phyloP scores from a whole-genome alignment of 2,329 filamentous ascomycete species.

The Aspergillus quadricinctus region DNA sequence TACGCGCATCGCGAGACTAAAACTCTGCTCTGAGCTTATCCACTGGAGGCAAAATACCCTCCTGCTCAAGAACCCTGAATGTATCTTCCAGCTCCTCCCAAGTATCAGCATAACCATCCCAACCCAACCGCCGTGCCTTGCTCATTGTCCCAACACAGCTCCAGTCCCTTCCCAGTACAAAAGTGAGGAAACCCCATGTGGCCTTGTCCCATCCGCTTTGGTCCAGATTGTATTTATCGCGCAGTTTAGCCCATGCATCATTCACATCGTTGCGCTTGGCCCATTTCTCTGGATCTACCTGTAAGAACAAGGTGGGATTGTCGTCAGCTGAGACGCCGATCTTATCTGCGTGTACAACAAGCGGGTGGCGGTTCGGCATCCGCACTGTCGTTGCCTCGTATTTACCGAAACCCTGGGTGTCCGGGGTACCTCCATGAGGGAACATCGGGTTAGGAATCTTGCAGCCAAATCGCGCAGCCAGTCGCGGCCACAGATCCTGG shows the following conservation, averaged over 20 bases:
- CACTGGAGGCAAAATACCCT: constrained; percentile 19
- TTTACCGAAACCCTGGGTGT: constrained; percentile 3
- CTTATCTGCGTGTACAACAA: constrained; percentile 15
- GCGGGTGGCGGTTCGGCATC: constrained; percentile 18
- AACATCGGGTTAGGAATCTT: constrained; percentile 28
- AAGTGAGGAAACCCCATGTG: constrained; percentile 43
- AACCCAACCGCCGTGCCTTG: constrained; percentile 45
- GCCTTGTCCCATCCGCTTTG: constrained; percentile 40
- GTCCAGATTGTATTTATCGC: constrained; percentile 32
- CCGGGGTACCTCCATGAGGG: constrained; percentile 10
- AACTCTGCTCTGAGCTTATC: not conserved
- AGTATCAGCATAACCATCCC: constrained; percentile 38
- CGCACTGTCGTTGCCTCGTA: constrained; percentile 10
- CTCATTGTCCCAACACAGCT: constrained; percentile 34
- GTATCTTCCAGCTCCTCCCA: constrained; percentile 37
- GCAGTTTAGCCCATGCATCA: constrained; percentile 35
- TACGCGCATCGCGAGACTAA: too few species aligned
- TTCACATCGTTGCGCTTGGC: constrained; percentile 35
- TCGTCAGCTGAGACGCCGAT: constrained; percentile 17
- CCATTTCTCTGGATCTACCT: constrained; percentile 42
- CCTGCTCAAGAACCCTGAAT: constrained; percentile 29
- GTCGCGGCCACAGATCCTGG: constrained; percentile 40
- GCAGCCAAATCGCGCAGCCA: constrained; percentile 34
- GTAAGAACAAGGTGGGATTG: constrained; percentile 13
- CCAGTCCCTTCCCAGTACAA: constrained; percentile 39